Conservation (phyloP, 2,329 filamentous ascomycete genomes). For the Sporothrix mexicana region DNA sequence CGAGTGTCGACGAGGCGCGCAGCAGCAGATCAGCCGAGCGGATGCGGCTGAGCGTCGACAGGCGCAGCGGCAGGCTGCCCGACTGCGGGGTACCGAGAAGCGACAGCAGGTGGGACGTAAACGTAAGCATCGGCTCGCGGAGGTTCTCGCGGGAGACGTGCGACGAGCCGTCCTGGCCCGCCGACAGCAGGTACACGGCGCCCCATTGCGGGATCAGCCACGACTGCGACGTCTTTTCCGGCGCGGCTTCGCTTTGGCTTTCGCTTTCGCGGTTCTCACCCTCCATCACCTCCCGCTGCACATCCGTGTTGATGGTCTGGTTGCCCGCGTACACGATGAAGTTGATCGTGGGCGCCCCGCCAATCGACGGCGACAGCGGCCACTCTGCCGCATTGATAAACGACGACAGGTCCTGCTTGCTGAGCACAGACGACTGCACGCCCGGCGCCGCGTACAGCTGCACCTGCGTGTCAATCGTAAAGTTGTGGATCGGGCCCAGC, state of each 20-base stretch:
- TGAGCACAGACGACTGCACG: slow-evolving; percentile 68
- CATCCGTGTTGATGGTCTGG: slow-evolving; percentile 64
- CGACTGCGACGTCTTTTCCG: slow-evolving; percentile 58
- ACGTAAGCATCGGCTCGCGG: slow-evolving; percentile 82
- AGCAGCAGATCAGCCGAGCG: slow-evolving; percentile 84
- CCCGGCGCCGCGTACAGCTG: slow-evolving; percentile 84
- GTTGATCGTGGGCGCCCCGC: slow-evolving; percentile 90
- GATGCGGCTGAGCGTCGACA: slow-evolving; percentile 85
- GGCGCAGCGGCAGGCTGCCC: slow-evolving; percentile 81
- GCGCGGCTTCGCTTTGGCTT: slow-evolving; percentile 45
- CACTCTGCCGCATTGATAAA: slow-evolving; percentile 99
- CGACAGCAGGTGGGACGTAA: slow-evolving; percentile 87
- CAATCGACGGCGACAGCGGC: slow-evolving; percentile 94
- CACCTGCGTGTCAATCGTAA: slow-evolving; percentile 94
- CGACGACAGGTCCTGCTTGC: slow-evolving; percentile 84
- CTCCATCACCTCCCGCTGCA: neutral
- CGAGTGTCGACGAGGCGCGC: slow-evolving; percentile 89
- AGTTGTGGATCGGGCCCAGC: slow-evolving; percentile 85
- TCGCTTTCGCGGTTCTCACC: slow-evolving; percentile 16
- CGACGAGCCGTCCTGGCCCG: slow-evolving; percentile 47
- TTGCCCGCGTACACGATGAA: slow-evolving; percentile 91
- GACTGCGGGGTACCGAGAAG: slow-evolving; percentile 83
- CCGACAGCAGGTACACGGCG: slow-evolving; percentile 64
- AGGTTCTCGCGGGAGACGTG: slow-evolving; percentile 70
- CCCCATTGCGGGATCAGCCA: slow-evolving; percentile 99